Evolutionary conservation across 2,329 filamentous ascomycete genomes (phyloP), one percentile per base, ranked within the genome.

Genomic region (Neophaeococcomyces aloes): DNA sequence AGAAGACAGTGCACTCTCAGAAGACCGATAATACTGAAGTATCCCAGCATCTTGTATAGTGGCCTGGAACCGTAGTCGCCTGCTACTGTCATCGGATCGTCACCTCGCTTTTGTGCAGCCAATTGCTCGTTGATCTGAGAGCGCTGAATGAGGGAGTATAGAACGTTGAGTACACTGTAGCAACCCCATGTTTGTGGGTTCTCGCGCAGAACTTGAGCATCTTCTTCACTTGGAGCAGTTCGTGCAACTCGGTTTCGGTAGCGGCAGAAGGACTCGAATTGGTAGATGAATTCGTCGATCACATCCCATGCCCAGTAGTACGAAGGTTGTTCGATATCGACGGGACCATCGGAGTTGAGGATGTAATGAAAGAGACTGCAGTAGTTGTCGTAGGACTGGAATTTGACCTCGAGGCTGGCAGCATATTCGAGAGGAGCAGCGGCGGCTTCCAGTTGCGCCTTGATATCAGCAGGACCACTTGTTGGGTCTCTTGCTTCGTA

Each of bases 221-320:
- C 91, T 68, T 96, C 91, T 63, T 87, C 85, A 66, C 89, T 94
- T 65, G 83, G 76, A 71, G 65, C 79, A 37, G 66, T 78, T 56
- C 87, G 79, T 52, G 91, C 91, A 56, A 94, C 80, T 55, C 87
- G 82, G 66, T 93, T 87, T 61, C 91, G 81, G 76, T 95, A 95
- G 51, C 87, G 86, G 65, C 87, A 96, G 75, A 98, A 98, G 47
- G 88, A 93, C 75, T 98, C 95, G 76, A 98, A 98, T 67, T 98
- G 91, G 74, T 98, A 98, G 70, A 98, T 96, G 73, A 98, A 98
- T 69, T 98, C 91, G 67, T 98, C 91, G 69, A 98, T 95, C 56
- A 96, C 89, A 66, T 98, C 91, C 91, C 91, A 98, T 32, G 91
- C 91, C 91, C 91, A 98, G 73, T 89, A 95, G 71, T 94, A 93